phyloP scores from a whole-genome alignment of 768 basidiomycete genomes.

The Leucocoprinus birnbaumii region DNA sequence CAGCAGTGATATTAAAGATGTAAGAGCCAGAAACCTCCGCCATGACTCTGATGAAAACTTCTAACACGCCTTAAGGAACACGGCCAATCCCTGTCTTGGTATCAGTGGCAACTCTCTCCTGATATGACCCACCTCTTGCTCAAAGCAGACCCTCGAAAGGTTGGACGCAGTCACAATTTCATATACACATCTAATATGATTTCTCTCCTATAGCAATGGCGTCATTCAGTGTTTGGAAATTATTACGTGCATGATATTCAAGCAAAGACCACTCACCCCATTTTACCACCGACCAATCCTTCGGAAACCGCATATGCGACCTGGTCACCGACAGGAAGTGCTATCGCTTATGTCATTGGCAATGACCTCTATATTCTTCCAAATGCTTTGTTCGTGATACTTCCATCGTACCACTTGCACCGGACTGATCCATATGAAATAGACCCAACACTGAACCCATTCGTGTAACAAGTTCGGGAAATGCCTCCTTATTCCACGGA shows the following conservation, averaged over 20 bases:
- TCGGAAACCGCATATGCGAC: slow-evolving; percentile 75
- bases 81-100: slow-evolving; percentile 47
- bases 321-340: slow-evolving; percentile 84
- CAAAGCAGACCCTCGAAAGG: slow-evolving; percentile 74
- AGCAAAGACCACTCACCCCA: slow-evolving; percentile 63
- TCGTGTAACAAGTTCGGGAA: slow-evolving; percentile 80
- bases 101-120: slow-evolving; percentile 79
- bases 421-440: slow-evolving; percentile 5
- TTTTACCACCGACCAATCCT: slow-evolving; percentile 66
- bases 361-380: slow-evolving; percentile 91
- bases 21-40: slow-evolving; percentile 26
- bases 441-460: slow-evolving; percentile 48
- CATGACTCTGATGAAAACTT: background rate
- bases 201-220: slow-evolving; percentile 75
- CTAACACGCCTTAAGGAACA: slow-evolving; percentile 40
- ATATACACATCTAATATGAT: slow-evolving; percentile 10
- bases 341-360: slow-evolving; percentile 80
- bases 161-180: slow-evolving; percentile 20
- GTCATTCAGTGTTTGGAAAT: slow-evolving; percentile 85
- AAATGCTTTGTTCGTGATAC: slow-evolving; percentile 51
- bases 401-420: background rate
- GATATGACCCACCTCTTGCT: slow-evolving; percentile 91
- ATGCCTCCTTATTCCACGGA: slow-evolving; percentile 85
- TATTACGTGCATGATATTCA: slow-evolving; percentile 88
- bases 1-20: slow-evolving; percentile 60